phyloP scores from a whole-genome alignment of 2,329 filamentous ascomycete genomes.

The Aspergillus pseudotamarii region DNA sequence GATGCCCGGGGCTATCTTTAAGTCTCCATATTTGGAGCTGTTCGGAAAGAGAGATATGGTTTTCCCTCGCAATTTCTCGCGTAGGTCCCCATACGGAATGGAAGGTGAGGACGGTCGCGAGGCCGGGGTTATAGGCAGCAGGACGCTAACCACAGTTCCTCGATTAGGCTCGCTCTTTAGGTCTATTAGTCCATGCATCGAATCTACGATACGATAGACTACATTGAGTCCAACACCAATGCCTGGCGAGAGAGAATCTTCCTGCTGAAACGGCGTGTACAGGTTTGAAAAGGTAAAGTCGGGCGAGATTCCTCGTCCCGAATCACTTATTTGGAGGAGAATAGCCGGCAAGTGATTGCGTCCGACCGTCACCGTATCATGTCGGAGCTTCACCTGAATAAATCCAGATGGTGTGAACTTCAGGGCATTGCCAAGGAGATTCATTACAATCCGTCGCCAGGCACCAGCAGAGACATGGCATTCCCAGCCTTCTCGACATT shows the following conservation, averaged over 20 bases:
- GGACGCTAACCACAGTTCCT: not conserved
- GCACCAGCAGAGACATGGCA: not conserved
- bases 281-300: not conserved
- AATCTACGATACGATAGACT: conserved; percentile 10
- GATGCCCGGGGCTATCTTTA: not conserved
- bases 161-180: not conserved
- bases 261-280: conserved; percentile 14
- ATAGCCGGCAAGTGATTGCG: not conserved
- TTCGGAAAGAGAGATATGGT: not conserved
- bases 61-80: not conserved
- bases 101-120: not conserved
- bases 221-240: conserved; percentile 12
- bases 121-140: not conserved
- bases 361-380: not conserved
- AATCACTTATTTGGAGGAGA: not conserved
- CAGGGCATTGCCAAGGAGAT: not conserved
- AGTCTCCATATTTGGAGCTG: not conserved
- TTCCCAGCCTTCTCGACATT: not conserved
- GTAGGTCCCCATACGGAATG: not conserved
- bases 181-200: conserved; percentile 8
- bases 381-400: not conserved
- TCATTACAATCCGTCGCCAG: not conserved
- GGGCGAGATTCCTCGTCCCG: not conserved
- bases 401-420: not conserved
- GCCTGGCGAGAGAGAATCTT: conserved; percentile 10